Evolutionary conservation across 371 early-diverging fungal genomes (phyloP).

Genomic region (Saksenaea oblongispora): DNA sequence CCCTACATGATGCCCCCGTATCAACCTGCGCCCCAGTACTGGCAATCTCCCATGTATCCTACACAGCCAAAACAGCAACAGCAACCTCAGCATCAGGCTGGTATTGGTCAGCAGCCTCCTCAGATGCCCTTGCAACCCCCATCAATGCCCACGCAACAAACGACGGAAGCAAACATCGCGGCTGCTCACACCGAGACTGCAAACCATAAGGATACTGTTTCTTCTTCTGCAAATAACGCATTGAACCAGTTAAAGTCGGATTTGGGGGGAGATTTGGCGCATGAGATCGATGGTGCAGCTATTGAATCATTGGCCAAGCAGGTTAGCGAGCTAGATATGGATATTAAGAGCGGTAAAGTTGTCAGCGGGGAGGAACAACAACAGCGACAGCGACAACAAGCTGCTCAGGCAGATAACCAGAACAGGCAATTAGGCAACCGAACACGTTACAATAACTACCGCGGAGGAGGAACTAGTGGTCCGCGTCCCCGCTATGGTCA

Average conservation of each 20-base stretch:
- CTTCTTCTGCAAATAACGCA: not conserved
- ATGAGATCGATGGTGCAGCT: slow-evolving; percentile 41
- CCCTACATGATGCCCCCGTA: slow-evolving; percentile 40
- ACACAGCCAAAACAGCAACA: slow-evolving; percentile 22
- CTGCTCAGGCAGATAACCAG: slow-evolving; percentile 11
- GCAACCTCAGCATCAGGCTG: slow-evolving; percentile 19
- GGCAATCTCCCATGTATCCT: slow-evolving; percentile 30
- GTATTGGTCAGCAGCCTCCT: slow-evolving; percentile 23
- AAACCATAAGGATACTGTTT: not conserved
- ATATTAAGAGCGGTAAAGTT: slow-evolving; percentile 19
- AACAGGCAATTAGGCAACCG: slow-evolving; percentile 21
- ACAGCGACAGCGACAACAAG: slow-evolving; percentile 3
- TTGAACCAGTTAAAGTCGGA: slow-evolving; percentile 3
- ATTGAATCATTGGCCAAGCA: slow-evolving; percentile 61
- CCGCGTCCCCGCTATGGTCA: slow-evolving; percentile 48
- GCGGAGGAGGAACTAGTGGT: slow-evolving; percentile 18
- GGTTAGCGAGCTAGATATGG: slow-evolving; percentile 55
- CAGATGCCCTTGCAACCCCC: slow-evolving; percentile 31
- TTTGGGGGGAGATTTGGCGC: slow-evolving; percentile 1
- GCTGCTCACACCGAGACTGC: not conserved
- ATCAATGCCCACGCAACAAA: slow-evolving; percentile 2
- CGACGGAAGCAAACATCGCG: not conserved
- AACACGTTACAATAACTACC: slow-evolving; percentile 29
- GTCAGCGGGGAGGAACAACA: slow-evolving; percentile 15
- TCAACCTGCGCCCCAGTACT: slow-evolving; percentile 23